Conservation (phyloP, 805 yeast species). For the Ogataea pignaliae region DNA sequence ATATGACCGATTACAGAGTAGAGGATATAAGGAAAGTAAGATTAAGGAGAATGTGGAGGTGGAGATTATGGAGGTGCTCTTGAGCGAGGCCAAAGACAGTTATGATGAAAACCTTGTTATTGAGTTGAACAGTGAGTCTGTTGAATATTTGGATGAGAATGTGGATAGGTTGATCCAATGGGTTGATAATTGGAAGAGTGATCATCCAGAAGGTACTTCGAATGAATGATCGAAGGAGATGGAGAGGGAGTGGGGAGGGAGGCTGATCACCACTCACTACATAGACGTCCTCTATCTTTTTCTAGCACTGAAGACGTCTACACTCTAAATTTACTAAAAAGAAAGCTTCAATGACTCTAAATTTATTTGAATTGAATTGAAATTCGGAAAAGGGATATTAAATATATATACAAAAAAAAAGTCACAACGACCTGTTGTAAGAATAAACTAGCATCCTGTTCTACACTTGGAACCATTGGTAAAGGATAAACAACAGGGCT, state of each 20-base stretch:
- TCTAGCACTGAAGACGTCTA: no score
- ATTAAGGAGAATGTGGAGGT: constrained; percentile 91
- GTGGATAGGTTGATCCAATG: constrained; percentile 71
- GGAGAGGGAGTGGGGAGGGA: no score
- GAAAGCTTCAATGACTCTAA: no score
- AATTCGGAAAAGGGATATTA: no score
- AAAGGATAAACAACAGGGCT: no score
- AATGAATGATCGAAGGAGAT: constrained; percentile 35
- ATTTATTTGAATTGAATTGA: no score
- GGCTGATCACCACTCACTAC: no score
- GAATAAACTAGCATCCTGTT: no score
- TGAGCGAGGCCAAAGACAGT: constrained; percentile 80
- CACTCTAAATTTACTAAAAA: no score
- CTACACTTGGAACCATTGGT: no score
- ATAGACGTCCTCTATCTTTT: not conserved
- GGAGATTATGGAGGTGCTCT: constrained; percentile 91
- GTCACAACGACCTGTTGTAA: no score
- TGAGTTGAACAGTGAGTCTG: constrained; percentile 66
- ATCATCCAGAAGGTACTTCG: constrained; percentile 58
- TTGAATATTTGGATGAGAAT: constrained; percentile 78
- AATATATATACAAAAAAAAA: not conserved
- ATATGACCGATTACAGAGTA: constrained; percentile 67
- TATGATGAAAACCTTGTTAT: constrained; percentile 80
- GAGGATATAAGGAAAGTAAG: constrained; percentile 79
- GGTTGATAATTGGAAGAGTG: constrained; percentile 69